Base-by-base conservation (phyloP, 805 yeast genomes). In the Ogataea pignaliae region DNA sequence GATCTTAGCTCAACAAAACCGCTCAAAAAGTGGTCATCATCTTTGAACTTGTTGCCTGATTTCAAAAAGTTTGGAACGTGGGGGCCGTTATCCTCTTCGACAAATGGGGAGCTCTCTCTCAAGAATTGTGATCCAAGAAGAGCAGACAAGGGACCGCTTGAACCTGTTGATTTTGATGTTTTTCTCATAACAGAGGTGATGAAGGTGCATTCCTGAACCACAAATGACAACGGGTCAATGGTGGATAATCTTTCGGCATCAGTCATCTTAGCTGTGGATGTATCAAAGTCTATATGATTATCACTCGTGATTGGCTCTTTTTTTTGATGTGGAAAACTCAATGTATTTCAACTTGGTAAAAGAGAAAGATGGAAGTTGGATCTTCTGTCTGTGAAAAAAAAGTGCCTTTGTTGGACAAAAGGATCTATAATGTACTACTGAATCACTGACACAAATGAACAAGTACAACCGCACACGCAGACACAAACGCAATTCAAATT, bases 141-240 rank as follows among this genome's bases (percentile, higher is more conserved):
- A 6, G 95, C 88, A 10, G 97, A 91, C 33, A 90, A 93, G 2
- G 89, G 88, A 7, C 83, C 75, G 11, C 47, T 48, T n/a, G 47
- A 41, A 7, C 47, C 41, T 40, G 85, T 77, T 53, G 85, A 84
- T 50, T 86, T 79, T 59, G 89, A 78, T 50, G 86, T 75, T 59
- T 88, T 89, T 43, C 97, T 74, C 95, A 93, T 88, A 17, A 93
- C 89, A 15, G 95, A 83, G 15, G 91, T 79, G 41, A 93, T 77
- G 45, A 83, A 75, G 57, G 88, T 85, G 63, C 97, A 88, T 68
- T 93, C 98, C 59, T 86, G 85, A 48, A 88, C 81, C 52, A 88
- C 85, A 53, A 91, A 79, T 1, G 95, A 85, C 44, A 84, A 75
- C 12, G 95, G 86, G 63, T 87, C 90, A 41, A 86, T 73, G 8